Conservation (phyloP, 345 rosid genomes). For the Crucihimalaya himalaica region DNA sequence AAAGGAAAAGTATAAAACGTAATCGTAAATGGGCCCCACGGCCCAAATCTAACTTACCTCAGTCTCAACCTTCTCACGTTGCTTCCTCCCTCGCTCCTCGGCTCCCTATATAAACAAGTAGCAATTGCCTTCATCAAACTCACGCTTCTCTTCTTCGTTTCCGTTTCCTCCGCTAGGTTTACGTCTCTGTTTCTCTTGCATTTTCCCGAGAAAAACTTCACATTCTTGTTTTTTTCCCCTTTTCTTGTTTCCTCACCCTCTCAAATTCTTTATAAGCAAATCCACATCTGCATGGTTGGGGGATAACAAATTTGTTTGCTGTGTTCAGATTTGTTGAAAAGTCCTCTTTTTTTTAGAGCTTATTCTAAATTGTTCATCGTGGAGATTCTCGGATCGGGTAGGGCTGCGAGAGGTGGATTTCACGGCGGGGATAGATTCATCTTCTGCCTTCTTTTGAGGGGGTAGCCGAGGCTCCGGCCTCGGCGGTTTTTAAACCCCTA, state of each 20-base stretch:
- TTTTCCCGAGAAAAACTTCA: constrained; percentile 28
- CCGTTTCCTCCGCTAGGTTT: neutral
- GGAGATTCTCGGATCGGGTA: constrained; percentile 49
- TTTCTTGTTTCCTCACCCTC: no score
- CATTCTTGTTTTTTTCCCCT: neutral
- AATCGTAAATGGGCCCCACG: constrained; percentile 31
- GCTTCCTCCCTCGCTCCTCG: neutral
- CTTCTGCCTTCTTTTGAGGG: constrained; percentile 91
- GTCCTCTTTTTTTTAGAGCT: neutral
- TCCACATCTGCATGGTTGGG: constrained; percentile 46
- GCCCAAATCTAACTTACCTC: constrained; percentile 37
- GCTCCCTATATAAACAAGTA: constrained; percentile 49
- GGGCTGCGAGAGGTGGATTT: constrained; percentile 49
- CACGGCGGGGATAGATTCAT: constrained; percentile 55
- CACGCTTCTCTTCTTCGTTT: constrained; percentile 53
- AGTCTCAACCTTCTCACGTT: constrained; percentile 11
- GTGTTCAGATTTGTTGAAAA: constrained; percentile 7
- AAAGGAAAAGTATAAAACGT: neutral
- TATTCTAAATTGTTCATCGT: constrained; percentile 35
- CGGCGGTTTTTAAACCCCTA: constrained; percentile 99
- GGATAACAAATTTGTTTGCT: constrained; percentile 19
- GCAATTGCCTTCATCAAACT: constrained; percentile 47
- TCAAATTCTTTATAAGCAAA: neutral
- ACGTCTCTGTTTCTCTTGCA: constrained; percentile 28
- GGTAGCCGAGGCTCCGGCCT: constrained; percentile 99